Conservation (phyloP, 805 yeast species). For the Cyberlindnera americana region DNA sequence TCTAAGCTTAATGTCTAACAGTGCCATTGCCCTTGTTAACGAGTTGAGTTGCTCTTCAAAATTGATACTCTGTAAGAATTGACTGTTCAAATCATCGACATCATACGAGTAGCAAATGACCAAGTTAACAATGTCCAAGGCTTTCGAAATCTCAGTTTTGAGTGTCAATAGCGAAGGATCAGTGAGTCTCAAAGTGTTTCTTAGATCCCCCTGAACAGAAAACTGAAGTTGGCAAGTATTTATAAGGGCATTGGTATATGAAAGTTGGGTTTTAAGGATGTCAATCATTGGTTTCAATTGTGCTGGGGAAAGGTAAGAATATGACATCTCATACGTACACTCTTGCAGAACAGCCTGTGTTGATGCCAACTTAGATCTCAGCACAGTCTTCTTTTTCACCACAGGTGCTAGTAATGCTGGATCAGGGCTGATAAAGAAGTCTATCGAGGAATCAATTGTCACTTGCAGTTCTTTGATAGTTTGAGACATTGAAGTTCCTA, state of each 20-base stretch:
- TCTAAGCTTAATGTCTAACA: constrained; percentile 34
- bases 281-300: constrained; percentile 35
- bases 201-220: constrained; percentile 32
- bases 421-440: constrained; percentile 33
- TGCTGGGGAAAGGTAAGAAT: constrained; percentile 43
- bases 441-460: constrained; percentile 36
- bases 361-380: constrained; percentile 32
- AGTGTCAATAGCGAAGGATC: constrained; percentile 32
- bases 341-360: constrained; percentile 41
- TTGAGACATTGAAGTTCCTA: constrained; percentile 41
- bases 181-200: constrained; percentile 30
- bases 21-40: constrained; percentile 31
- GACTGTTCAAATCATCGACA: constrained; percentile 25
- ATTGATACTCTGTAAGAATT: constrained; percentile 18
- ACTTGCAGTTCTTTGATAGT: constrained; percentile 38
- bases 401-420: constrained; percentile 32
- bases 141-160: constrained; percentile 32
- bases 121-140: constrained; percentile 31
- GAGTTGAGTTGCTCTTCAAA: constrained; percentile 26
- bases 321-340: constrained; percentile 46
- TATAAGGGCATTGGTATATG: constrained; percentile 38
- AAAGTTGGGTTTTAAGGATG: constrained; percentile 30
- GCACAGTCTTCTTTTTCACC: constrained; percentile 30
- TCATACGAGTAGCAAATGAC: constrained; percentile 39
- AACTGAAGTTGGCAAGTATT: constrained; percentile 48